Conservation (phyloP, 495 filamentous ascomycete species). For the Penicillium longicatenatum region DNA sequence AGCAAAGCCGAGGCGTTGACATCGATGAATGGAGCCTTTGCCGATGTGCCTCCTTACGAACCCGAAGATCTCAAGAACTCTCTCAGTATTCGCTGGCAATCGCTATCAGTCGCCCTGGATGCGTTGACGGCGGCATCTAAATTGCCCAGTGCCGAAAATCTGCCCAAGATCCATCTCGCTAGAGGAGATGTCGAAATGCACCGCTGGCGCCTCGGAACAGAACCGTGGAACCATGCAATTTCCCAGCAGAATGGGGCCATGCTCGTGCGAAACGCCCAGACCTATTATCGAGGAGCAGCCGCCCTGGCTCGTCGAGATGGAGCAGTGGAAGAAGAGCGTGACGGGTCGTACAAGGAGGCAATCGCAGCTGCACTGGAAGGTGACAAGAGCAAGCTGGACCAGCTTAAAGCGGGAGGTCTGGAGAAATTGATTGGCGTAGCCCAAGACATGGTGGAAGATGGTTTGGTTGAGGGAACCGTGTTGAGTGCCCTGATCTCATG, state of each 20-base stretch:
- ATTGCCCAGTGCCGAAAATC: conserved; percentile 50
- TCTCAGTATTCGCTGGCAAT: conserved; percentile 48
- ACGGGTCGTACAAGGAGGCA: conserved; percentile 48
- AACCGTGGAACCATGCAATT: conserved; percentile 45
- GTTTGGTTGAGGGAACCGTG: conserved; percentile 40
- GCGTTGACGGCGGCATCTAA: conserved; percentile 56
- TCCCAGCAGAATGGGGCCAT: conserved; percentile 50
- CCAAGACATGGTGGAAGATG: conserved; percentile 54
- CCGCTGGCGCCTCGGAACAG: conserved; percentile 54
- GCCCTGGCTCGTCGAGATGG: conserved; percentile 47
- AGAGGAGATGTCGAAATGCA: conserved; percentile 65
- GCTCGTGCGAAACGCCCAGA: conserved; percentile 62
- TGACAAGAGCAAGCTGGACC: conserved; percentile 40
- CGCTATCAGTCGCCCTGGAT: conserved; percentile 48
- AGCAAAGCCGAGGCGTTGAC: conserved; percentile 60
- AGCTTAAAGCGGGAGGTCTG: conserved; percentile 33
- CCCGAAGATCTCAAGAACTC: conserved; percentile 29
- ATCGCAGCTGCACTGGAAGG: conserved; percentile 48
- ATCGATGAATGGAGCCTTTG: conserved; percentile 50
- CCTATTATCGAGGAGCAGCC: conserved; percentile 64
- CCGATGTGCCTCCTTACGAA: conserved; percentile 36
- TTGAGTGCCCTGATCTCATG: conserved; percentile 42
- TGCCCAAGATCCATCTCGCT: conserved; percentile 60
- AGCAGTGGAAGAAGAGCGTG: conserved; percentile 44
- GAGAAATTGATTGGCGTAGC: conserved; percentile 39